Conservation (phyloP, 2,329 filamentous ascomycete genomes). For the Periconia digitata region DNA sequence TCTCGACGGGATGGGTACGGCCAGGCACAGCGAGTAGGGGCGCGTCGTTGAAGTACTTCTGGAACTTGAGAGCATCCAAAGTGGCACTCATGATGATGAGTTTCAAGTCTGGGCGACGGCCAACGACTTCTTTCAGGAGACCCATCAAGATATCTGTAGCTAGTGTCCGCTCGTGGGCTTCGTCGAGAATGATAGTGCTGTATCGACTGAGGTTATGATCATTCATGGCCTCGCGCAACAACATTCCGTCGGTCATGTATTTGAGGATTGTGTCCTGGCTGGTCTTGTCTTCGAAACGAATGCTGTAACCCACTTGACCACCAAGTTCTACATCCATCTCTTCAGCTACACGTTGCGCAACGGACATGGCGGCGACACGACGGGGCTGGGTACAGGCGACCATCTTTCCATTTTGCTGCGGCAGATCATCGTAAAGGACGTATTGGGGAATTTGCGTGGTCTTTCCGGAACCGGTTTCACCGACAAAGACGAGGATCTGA, state of each 20-base stretch:
- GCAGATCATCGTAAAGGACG: constrained; percentile 94
- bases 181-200: constrained; percentile 96
- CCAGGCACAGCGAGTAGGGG: constrained; percentile 92
- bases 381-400: constrained; percentile 97
- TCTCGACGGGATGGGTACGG: constrained; percentile 93
- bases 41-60: constrained; percentile 93
- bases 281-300: constrained; percentile 95
- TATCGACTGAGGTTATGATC: constrained; percentile 89
- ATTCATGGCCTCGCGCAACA: constrained; percentile 90
- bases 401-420: constrained; percentile 81
- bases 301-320: constrained; percentile 93
- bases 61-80: constrained; percentile 95
- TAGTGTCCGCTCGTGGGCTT: constrained; percentile 96
- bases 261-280: constrained; percentile 89
- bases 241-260: constrained; percentile 99
- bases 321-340: constrained; percentile 92
- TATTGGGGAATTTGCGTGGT: constrained; percentile 99
- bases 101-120: constrained; percentile 82
- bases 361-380: constrained; percentile 95
- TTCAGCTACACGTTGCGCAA: constrained; percentile 93
- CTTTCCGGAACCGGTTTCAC: constrained; percentile 98
- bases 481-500: constrained; percentile 97
- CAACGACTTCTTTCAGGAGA: constrained; percentile 88
- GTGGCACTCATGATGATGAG: constrained; percentile 97
- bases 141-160: constrained; percentile 95